Percentiles rank a stretch among this genome's conserved stretches.
phyloP scores from a whole-genome alignment of 73 alveolate species.

The Uronychia binucleata region DNA sequence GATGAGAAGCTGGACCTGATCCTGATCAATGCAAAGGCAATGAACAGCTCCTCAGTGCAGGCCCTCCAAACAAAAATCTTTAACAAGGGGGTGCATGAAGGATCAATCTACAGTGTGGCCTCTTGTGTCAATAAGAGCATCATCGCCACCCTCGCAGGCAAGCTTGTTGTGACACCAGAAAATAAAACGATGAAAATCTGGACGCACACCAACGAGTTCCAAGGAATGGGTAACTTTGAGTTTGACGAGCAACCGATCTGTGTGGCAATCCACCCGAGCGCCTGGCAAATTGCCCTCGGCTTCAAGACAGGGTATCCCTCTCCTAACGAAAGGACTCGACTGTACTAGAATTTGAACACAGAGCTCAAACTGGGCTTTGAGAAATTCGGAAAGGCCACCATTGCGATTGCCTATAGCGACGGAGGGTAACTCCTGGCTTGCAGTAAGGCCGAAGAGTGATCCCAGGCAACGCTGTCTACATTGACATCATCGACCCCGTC shows the following conservation, averaged over 20 bases:
- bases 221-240: constrained; percentile 29
- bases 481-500: constrained; percentile 65
- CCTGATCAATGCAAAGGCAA: constrained; percentile 35
- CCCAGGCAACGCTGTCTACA: constrained; percentile 36
- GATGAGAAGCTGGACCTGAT: constrained; percentile 43
- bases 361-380: constrained; percentile 54
- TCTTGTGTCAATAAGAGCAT: constrained; percentile 30
- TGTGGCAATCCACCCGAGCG: constrained; percentile 52
- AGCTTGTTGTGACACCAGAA: no score
- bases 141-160: constrained; percentile 35
- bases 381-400: constrained; percentile 61
- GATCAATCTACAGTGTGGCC: constrained; percentile 37
- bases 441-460: not conserved
- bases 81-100: constrained; percentile 56
- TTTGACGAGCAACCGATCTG: constrained; percentile 62
- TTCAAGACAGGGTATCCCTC: constrained; percentile 44
- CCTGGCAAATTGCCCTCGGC: constrained; percentile 66
- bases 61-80: constrained; percentile 34
- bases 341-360: constrained; percentile 40
- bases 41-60: constrained; percentile 8
- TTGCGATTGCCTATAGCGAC: constrained; percentile 41
- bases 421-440: constrained; percentile 59
- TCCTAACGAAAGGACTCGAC: constrained; percentile 1
- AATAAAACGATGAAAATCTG: constrained; percentile 38
- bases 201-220: constrained; percentile 54